phyloP scores from a whole-genome alignment of 805 yeast species.

The Yarrowia porcina region DNA sequence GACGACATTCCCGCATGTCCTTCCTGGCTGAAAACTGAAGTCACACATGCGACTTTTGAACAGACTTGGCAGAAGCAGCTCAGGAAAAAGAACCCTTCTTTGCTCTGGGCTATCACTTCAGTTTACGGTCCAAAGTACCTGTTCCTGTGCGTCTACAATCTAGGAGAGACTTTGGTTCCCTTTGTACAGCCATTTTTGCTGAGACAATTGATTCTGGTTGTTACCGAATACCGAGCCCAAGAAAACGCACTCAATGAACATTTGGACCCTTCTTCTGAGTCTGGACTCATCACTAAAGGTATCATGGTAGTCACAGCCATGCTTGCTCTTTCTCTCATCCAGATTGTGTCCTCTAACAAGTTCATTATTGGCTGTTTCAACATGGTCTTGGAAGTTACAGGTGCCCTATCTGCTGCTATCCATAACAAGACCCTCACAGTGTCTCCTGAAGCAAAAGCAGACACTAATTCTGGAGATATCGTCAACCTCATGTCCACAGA shows the following conservation, averaged over 20 bases:
- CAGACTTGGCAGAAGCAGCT: conserved; percentile 31
- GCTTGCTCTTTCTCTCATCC: conserved; percentile 74
- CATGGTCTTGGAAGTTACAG: conserved; percentile 63
- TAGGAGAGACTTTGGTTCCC: conserved; percentile 44
- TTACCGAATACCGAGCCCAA: conserved; percentile 46
- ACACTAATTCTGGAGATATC: conserved; percentile 83
- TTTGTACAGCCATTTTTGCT: conserved; percentile 46
- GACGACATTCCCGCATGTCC: conserved; percentile 38
- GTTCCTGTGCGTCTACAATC: conserved; percentile 47
- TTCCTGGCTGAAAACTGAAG: conserved; percentile 38
- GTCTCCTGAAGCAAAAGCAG: conserved; percentile 61
- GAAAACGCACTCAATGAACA: conserved; percentile 1
- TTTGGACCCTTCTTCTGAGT: conserved; percentile 27
- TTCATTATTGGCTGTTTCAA: conserved; percentile 73
- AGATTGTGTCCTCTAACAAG: conserved; percentile 74
- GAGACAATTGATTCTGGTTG: conserved; percentile 44
- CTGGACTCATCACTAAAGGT: conserved; percentile 64
- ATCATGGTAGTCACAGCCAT: conserved; percentile 69
- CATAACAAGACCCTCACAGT: conserved; percentile 67
- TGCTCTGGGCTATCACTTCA: conserved; percentile 32
- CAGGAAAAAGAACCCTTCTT: conserved; percentile 29
- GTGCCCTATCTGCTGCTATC: conserved; percentile 59
- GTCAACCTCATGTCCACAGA: conserved; percentile 95
- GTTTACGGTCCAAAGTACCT: conserved; percentile 45
- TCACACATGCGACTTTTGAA: conserved; percentile 26